phyloP scores from a whole-genome alignment of 257 asterid species.

The Nicotiana knightiana region DNA sequence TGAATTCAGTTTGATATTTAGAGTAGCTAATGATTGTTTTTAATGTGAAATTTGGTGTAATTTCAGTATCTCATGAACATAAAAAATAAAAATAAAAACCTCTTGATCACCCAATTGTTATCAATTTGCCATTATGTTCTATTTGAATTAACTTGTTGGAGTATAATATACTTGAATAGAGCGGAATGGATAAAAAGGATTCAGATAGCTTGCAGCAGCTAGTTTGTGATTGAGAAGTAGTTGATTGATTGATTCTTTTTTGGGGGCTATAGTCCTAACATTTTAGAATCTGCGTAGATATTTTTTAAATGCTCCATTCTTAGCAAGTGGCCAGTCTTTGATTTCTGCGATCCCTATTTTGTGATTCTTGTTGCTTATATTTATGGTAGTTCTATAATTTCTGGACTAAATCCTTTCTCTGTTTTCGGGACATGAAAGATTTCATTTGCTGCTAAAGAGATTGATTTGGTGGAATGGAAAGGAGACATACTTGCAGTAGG shows the following conservation, averaged over 20 bases:
- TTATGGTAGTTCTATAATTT: neutral
- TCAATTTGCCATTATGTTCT: neutral
- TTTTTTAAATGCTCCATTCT: neutral
- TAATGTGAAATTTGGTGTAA: neutral
- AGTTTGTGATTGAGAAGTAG: neutral
- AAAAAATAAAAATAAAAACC: neutral
- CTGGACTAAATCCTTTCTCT: neutral
- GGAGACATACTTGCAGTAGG: constrained; percentile 96
- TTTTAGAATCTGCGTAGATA: neutral
- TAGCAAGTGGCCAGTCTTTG: neutral
- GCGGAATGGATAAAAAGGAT: neutral
- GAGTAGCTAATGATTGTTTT: neutral
- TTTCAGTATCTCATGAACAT: neutral
- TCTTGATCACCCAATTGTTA: neutral
- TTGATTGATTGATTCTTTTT: neutral
- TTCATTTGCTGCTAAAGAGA: constrained; percentile 77
- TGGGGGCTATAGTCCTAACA: neutral
- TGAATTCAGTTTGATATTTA: neutral
- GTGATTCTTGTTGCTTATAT: neutral
- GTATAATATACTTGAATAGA: neutral
- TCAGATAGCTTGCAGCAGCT: neutral
- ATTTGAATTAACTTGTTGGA: neutral
- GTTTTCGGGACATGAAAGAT: constrained; percentile 37
- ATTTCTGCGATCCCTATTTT: neutral
- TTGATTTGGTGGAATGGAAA: constrained; percentile 86